Base-by-base conservation (phyloP, 306 rosid genomes). In the Vigna nakashimae region DNA sequence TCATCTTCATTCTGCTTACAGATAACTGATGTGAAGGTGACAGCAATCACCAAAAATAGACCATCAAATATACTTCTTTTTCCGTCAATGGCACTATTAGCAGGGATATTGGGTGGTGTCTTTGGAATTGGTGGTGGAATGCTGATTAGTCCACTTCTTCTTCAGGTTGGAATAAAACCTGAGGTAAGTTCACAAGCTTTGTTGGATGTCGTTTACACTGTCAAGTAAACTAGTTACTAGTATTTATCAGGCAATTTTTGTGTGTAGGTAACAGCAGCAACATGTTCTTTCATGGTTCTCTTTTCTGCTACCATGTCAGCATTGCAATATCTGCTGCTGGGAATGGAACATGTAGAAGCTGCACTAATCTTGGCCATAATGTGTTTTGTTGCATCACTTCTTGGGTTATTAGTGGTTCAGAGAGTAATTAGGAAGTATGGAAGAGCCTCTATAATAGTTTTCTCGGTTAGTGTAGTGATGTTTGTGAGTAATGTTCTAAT, bases 71-170 rank as follows among this genome's bases (percentile, higher is more conserved):
- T 81, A 72, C 85, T 91, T 69, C 50, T 81, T 48, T 91, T 91
- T 85, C 98, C 98, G 73, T 15, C 76, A 57, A 90, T 91, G 90
- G 92, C 98, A 79, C 74, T 90, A 22, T 56, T 89, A 17, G 93
- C 97, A 3, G 98, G 98, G 75, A 63, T 85, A 28, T 69, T 92
- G 71, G 98, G 98, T 20, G 97, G 98, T 40, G 88, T 89, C 53
- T 94, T 91, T 82, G 98, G 98, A 49, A 94, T 94, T 43, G 96
- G 98, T 63, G 98, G 98, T 78, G 98, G 98, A 73, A 94, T 94
- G 96, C 84, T 94, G 6, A 88, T 92, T 74, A 94, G 92, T 86
- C 98, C 98, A 48, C 88, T 94, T 71, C 97, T 94, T 83, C 94
- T 94, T 65, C 97, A 92, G 9, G 84, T 92, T 50, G 97, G 97